A percentile compares a stretch with the other conserved stretches of the same genome.
phyloP scores from a whole-genome alignment of 2,329 filamentous ascomycete species.

The Purpureocillium takamizusanense region DNA sequence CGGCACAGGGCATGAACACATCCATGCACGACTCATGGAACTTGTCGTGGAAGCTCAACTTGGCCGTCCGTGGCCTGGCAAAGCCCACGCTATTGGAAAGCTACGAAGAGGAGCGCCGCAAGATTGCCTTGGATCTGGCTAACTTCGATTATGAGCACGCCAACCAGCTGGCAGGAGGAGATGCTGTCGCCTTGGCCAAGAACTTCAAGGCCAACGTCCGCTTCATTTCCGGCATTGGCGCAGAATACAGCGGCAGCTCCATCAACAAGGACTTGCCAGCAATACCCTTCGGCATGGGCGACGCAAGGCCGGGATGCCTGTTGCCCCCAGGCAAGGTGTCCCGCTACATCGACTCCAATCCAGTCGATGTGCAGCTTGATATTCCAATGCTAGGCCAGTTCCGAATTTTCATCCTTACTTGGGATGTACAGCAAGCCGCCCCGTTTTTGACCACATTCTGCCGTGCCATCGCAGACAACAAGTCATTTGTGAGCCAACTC shows the following conservation, averaged over 20 bases:
- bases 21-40: slow-evolving; percentile 56
- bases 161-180: slow-evolving; percentile 50
- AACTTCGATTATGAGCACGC: slow-evolving; percentile 51
- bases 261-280: slow-evolving; percentile 35
- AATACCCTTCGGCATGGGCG: slow-evolving; percentile 33
- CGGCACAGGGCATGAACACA: slow-evolving; percentile 60
- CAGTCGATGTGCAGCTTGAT: slow-evolving; percentile 68
- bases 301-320: slow-evolving; percentile 43
- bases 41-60: slow-evolving; percentile 41
- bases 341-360: slow-evolving; percentile 69
- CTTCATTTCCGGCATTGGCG: slow-evolving; percentile 66
- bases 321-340: slow-evolving; percentile 62
- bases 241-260: slow-evolving; percentile 45
- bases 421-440: slow-evolving; percentile 45
- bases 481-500: slow-evolving; percentile 50
- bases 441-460: slow-evolving; percentile 54
- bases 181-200: slow-evolving; percentile 52
- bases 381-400: slow-evolving; percentile 73
- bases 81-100: slow-evolving; percentile 46
- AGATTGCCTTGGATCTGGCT: slow-evolving; percentile 50
- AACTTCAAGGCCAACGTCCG: slow-evolving; percentile 64
- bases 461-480: slow-evolving; percentile 37
- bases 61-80: slow-evolving; percentile 46
- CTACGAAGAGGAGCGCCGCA: slow-evolving; percentile 55
- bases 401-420: slow-evolving; percentile 62